Base-by-base conservation (phyloP, 306 rosid species). In the Luffa aegyptiaca region DNA sequence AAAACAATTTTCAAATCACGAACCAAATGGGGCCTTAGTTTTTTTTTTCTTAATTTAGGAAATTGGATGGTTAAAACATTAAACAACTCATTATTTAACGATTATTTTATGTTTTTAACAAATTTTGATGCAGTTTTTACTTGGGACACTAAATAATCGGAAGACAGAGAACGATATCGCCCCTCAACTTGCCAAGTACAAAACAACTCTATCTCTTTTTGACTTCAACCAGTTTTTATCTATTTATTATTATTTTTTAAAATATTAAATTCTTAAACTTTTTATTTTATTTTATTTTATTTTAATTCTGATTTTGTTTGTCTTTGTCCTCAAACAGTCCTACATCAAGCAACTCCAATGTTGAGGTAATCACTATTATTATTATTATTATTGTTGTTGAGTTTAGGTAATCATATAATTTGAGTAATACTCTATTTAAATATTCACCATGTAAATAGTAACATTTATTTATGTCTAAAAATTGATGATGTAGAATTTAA, bases 331-430 rank as follows among this genome's bases (percentile, higher is more conserved):
- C 17, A 80, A 77, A 56, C 69, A 87, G 90, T 73, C 88, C 89
- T 6, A 58, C 75, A 0, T 80, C 86, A 5, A 77, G 80, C 21
- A 86, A 85, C 77, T 75, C 86, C 36, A 85, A 86, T 36, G 79
- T 82, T 51, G 91, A 88, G 89, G 91, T 86, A 83, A 45, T 64
- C n/a, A n/a, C n/a, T n/a, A n/a, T n/a, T n/a, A n/a, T n/a, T n/a
- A n/a, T n/a, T n/a, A n/a, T n/a, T n/a, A n/a, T n/a, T n/a, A n/a
- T n/a, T n/a, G n/a, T n/a, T n/a, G n/a, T n/a, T n/a, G n/a, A n/a
- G n/a, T n/a, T n/a, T n/a, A n/a, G n/a, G n/a, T n/a, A n/a, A n/a
- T n/a, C 59, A 45, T 5, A 57, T 5, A 8, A 68, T 41, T 6
- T 9, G 7, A 77, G 13, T 46, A 17, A 13, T 36, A 16, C 8